phyloP scores from a whole-genome alignment of 805 yeast genomes.

The Saccharomycopsis schoenii region DNA sequence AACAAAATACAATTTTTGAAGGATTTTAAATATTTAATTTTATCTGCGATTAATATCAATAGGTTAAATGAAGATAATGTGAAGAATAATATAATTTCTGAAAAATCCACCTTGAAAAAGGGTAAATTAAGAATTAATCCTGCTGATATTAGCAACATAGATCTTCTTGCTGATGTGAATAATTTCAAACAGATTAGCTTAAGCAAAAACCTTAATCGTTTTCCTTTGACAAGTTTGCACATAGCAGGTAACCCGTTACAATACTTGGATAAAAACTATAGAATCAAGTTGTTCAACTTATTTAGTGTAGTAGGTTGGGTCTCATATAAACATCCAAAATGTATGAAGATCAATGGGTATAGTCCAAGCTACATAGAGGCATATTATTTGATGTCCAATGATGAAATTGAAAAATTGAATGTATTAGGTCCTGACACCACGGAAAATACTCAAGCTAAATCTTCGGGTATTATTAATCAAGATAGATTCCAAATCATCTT shows the following conservation, averaged over 20 bases:
- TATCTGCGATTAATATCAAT: constrained; percentile 14
- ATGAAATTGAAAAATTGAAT: constrained; percentile 31
- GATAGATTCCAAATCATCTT: constrained; percentile 5
- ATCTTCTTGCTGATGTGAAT: constrained; percentile 28
- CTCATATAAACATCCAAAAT: constrained; percentile 21
- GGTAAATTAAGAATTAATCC: constrained; percentile 22
- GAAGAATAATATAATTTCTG: background rate
- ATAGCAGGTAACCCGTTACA: constrained; percentile 32
- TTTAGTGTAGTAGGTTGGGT: constrained; percentile 42
- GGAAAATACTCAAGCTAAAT: background rate
- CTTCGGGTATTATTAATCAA: background rate
- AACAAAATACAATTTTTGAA: constrained; percentile 32
- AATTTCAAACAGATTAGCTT: constrained; percentile 32
- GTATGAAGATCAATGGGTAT: constrained; percentile 46
- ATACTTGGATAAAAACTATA: constrained; percentile 34
- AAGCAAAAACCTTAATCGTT: constrained; percentile 21
- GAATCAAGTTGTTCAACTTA: constrained; percentile 46
- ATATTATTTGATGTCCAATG: constrained; percentile 42
- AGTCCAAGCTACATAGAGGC: constrained; percentile 54
- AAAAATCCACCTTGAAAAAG: background rate
- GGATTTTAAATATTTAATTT: constrained; percentile 33
- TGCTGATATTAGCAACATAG: constrained; percentile 39
- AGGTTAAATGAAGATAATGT: background rate
- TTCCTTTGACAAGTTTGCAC: constrained; percentile 23
- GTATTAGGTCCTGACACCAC: background rate